Percentiles rank a stretch among this genome's conserved stretches.
phyloP scores from a whole-genome alignment of 495 filamentous ascomycete species.

The Annulohypoxylon moriforme region DNA sequence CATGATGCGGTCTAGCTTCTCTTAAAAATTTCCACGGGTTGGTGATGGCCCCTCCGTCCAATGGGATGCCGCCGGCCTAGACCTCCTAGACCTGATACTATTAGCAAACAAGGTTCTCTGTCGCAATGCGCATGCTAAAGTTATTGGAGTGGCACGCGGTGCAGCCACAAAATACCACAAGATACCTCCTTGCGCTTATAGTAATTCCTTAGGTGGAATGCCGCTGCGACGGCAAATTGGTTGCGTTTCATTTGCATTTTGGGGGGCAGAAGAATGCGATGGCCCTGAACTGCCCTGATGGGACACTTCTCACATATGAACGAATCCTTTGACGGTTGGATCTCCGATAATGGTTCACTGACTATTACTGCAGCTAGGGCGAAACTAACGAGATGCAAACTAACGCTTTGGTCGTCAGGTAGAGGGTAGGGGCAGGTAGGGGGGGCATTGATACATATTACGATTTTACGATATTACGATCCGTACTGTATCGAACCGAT shows the following conservation, averaged over 20 bases:
- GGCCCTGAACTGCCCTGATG: conserved; percentile 1
- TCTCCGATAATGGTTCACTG: conserved; percentile 26
- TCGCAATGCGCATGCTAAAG: conserved; percentile 36
- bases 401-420: conserved; percentile 31
- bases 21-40: conserved; percentile 19
- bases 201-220: conserved; percentile 30
- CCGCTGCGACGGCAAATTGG: conserved; percentile 35
- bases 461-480: conserved; percentile 9
- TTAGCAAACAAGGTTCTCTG: conserved; percentile 34
- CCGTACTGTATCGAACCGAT: conserved; percentile 15
- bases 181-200: conserved; percentile 32
- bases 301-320: conserved; percentile 29
- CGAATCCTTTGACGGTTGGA: conserved; percentile 33
- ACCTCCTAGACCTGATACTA: conserved; percentile 24
- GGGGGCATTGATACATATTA: conserved; percentile 4
- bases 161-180: conserved; percentile 37
- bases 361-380: conserved; percentile 35
- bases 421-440: too few relatives aligned
- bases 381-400: conserved; percentile 35
- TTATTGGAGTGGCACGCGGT: conserved; percentile 37
- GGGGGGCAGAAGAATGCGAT: conserved; percentile 15
- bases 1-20: conserved; percentile 24
- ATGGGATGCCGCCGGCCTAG: conserved; percentile 37
- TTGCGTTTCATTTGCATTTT: conserved; percentile 39
- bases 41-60: conserved; percentile 20